A percentile compares a stretch with the other conserved stretches of the same genome.
Evolutionary conservation across 805 yeast genomes (phyloP).

Genomic region (Suhomyces prunicola): DNA sequence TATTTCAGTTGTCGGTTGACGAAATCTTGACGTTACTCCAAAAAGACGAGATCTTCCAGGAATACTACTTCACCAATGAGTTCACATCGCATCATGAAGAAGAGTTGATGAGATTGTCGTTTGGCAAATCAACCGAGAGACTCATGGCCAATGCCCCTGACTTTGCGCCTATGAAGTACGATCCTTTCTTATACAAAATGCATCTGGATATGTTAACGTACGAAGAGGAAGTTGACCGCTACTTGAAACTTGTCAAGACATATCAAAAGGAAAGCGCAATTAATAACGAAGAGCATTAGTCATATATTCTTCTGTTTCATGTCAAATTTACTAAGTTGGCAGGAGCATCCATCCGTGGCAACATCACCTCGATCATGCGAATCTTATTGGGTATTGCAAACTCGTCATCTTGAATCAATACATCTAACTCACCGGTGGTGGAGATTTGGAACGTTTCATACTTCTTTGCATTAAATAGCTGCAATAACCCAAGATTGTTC

Average conservation of each 20-base stretch:
- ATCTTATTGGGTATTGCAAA: slow-evolving; percentile 15
- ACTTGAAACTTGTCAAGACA: slow-evolving; percentile 6
- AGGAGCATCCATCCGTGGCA: slow-evolving; percentile 21
- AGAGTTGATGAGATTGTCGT: slow-evolving; percentile 26
- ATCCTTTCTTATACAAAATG: slow-evolving; percentile 21
- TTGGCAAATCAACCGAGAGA: slow-evolving; percentile 11
- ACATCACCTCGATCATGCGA: slow-evolving; percentile 19
- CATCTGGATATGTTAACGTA: slow-evolving; percentile 18
- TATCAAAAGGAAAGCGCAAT: background rate
- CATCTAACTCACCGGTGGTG: slow-evolving; percentile 15
- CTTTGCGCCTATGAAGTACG: slow-evolving; percentile 29
- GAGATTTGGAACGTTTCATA: slow-evolving; percentile 12
- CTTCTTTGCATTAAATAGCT: slow-evolving; percentile 15
- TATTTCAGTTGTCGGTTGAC: slow-evolving; percentile 1
- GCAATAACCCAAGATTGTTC: slow-evolving; percentile 16
- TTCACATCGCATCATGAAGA: slow-evolving; percentile 33
- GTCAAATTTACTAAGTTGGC: slow-evolving; percentile 10
- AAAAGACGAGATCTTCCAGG: slow-evolving; percentile 27
- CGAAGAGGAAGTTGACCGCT: slow-evolving; percentile 25
- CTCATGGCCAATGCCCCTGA: slow-evolving; percentile 20
- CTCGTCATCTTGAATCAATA: slow-evolving; percentile 12
- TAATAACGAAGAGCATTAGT: background rate
- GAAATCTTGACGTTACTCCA: slow-evolving; percentile 25
- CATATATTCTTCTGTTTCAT: background rate
- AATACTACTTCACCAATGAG: slow-evolving; percentile 25